phyloP scores from a whole-genome alignment of 306 rosid species.

The Hylodesmum podocarpum region DNA sequence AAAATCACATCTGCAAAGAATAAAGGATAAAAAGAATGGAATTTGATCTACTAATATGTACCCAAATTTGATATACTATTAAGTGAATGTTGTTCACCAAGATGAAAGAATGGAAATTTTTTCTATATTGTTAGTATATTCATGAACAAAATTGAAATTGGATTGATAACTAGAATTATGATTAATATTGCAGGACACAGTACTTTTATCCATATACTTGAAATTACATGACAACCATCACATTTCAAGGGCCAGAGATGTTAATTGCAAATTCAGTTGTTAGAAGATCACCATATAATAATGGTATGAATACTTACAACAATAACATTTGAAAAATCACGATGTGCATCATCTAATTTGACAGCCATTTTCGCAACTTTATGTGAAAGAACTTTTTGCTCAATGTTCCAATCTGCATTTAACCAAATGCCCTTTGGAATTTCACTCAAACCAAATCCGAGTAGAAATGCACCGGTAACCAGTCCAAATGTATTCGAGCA shows the following conservation, averaged over 20 bases:
- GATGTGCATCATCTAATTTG: slow-evolving; percentile 93
- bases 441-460: slow-evolving; percentile 97
- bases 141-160: not conserved
- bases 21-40: slow-evolving; percentile 32
- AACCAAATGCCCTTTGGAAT: slow-evolving; percentile 88
- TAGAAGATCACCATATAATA: not conserved
- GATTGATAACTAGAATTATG: not conserved
- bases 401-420: slow-evolving; percentile 75
- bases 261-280: not conserved
- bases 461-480: slow-evolving; percentile 96
- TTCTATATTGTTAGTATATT: not conserved
- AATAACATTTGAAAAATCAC: slow-evolving; percentile 87
- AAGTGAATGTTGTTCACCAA: not conserved
- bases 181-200: not conserved
- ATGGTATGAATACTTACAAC: slow-evolving; percentile 53
- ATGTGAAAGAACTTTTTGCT: slow-evolving; percentile 84
- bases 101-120: not conserved
- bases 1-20: slow-evolving; percentile 50
- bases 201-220: not conserved
- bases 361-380: slow-evolving; percentile 93
- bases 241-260: not conserved
- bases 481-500: slow-evolving; percentile 99
- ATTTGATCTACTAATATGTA: not conserved
- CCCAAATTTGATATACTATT: too few species aligned
- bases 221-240: not conserved